phyloP scores from a whole-genome alignment of 331 rosid genomes.

The Arachis monticola region DNA sequence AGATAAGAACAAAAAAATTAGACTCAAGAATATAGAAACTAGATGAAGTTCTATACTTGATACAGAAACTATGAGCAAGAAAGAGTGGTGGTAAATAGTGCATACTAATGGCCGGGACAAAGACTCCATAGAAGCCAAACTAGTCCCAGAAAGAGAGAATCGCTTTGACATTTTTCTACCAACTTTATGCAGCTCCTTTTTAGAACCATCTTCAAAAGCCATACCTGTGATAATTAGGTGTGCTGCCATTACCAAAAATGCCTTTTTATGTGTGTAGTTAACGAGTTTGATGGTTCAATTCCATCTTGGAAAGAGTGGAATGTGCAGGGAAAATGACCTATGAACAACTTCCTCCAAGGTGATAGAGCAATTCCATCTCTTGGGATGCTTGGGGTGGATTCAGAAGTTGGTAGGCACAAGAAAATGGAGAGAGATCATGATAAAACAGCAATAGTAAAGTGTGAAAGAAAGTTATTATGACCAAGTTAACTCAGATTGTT shows the following conservation, averaged over 20 bases:
- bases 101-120: conserved; percentile 73
- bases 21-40: background rate
- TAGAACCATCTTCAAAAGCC: conserved; percentile 50
- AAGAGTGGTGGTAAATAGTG: background rate
- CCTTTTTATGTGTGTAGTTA: background rate
- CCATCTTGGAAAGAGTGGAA: conserved; percentile 38
- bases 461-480: conserved; percentile 39
- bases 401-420: conserved; percentile 34
- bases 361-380: conserved; percentile 56
- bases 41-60: background rate
- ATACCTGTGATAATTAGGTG: conserved; percentile 37
- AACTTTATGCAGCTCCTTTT: conserved; percentile 41
- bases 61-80: conserved; percentile 20
- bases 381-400: conserved; percentile 37
- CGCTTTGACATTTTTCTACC: conserved; percentile 48
- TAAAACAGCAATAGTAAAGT: conserved; percentile 38
- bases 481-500: conserved; percentile 45
- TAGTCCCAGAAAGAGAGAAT: conserved; percentile 54
- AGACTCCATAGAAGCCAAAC: conserved; percentile 82
- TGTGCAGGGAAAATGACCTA: conserved; percentile 46
- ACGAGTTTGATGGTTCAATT: conserved; percentile 40
- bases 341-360: conserved; percentile 36
- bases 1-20: background rate
- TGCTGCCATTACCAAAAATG: background rate
- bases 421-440: conserved; percentile 6